Percentiles rank a stretch among this genome's conserved stretches.
phyloP scores from a whole-genome alignment of 1,139 yeast species.

The Meyerozyma smithsonii region DNA sequence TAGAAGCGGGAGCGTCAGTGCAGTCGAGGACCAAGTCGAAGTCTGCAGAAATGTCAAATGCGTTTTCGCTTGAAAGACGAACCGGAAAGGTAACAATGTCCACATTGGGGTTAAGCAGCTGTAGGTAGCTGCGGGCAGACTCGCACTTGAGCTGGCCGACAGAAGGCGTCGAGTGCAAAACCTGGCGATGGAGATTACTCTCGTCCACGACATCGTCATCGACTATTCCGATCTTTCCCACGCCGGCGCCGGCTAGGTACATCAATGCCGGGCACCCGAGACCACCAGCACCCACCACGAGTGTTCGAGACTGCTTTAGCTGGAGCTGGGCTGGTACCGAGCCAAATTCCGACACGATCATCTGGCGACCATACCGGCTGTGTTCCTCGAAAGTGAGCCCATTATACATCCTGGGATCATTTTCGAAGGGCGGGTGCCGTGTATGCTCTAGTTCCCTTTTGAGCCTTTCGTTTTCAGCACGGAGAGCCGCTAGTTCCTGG shows the following conservation, averaged over 20 bases:
- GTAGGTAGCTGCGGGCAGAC: constrained; percentile 59
- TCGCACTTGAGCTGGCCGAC: constrained; percentile 75
- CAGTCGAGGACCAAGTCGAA: constrained; percentile 87
- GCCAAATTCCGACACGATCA: constrained; percentile 82
- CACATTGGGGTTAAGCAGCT: constrained; percentile 64
- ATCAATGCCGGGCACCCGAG: constrained; percentile 89
- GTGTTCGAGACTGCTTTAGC: constrained; percentile 52
- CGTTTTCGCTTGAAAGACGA: constrained; percentile 52
- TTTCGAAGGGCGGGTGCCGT: not conserved
- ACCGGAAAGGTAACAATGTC: constrained; percentile 46
- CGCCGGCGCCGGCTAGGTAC: constrained; percentile 83
- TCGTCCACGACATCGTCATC: constrained; percentile 83
- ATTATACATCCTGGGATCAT: not conserved
- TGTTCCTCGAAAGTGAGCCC: constrained; percentile 57
- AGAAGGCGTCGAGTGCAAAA: constrained; percentile 62
- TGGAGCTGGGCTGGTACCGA: constrained; percentile 49
- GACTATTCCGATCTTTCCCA: constrained; percentile 80
- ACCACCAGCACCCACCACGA: constrained; percentile 96
- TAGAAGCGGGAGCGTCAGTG: constrained; percentile 85
- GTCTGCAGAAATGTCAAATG: constrained; percentile 53
- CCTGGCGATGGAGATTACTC: constrained; percentile 87
- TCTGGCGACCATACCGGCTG: constrained; percentile 84
- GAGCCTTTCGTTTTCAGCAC: not conserved
- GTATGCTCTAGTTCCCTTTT: not conserved
- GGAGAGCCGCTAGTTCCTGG: not conserved